A percentile compares a stretch with the other conserved stretches of the same genome.
Evolutionary conservation across 2,329 filamentous ascomycete genomes (phyloP).

Genomic region (Eutypella sp.): DNA sequence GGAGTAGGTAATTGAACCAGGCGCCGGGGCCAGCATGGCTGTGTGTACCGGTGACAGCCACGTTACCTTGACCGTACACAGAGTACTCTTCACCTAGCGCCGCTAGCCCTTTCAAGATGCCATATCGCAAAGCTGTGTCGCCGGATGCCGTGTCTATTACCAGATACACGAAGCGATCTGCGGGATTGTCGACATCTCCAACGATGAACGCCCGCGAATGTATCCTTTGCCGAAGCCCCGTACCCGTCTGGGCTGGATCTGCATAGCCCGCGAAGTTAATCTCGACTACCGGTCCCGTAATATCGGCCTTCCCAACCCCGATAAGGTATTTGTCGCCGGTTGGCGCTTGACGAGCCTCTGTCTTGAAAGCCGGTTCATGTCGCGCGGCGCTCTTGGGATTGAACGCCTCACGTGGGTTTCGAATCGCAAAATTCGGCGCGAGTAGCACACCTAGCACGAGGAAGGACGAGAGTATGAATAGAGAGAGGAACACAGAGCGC

Average conservation of each 20-base stretch:
- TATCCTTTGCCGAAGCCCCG: slow-evolving; percentile 76
- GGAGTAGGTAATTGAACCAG: slow-evolving; percentile 88
- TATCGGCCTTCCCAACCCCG: slow-evolving; percentile 50
- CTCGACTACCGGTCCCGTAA: slow-evolving; percentile 73
- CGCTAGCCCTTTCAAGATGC: slow-evolving; percentile 68
- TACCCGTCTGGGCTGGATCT: slow-evolving; percentile 70
- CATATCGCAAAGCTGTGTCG: slow-evolving; percentile 80
- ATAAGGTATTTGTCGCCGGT: slow-evolving; percentile 42
- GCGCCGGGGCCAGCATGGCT: slow-evolving; percentile 85
- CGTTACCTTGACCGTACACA: slow-evolving; percentile 70
- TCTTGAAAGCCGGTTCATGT: slow-evolving; percentile 8
- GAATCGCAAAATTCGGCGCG: slow-evolving; percentile 12
- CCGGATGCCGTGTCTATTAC: slow-evolving; percentile 83
- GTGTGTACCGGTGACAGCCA: slow-evolving; percentile 88
- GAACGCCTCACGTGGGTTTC: slow-evolving; percentile 9
- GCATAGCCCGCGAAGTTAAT: slow-evolving; percentile 90
- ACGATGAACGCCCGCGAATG: slow-evolving; percentile 86
- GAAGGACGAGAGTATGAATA: slow-evolving; percentile 28
- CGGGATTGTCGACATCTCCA: slow-evolving; percentile 58
- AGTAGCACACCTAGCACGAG: slow-evolving; percentile 30
- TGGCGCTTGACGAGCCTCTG: slow-evolving; percentile 11
- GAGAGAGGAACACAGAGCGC: slow-evolving; percentile 18
- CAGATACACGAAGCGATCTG: slow-evolving; percentile 76
- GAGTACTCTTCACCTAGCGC: slow-evolving; percentile 66
- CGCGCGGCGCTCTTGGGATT: slow-evolving; percentile 12